Base-by-base conservation (phyloP, 345 rosid species). In the Salix caprea region DNA sequence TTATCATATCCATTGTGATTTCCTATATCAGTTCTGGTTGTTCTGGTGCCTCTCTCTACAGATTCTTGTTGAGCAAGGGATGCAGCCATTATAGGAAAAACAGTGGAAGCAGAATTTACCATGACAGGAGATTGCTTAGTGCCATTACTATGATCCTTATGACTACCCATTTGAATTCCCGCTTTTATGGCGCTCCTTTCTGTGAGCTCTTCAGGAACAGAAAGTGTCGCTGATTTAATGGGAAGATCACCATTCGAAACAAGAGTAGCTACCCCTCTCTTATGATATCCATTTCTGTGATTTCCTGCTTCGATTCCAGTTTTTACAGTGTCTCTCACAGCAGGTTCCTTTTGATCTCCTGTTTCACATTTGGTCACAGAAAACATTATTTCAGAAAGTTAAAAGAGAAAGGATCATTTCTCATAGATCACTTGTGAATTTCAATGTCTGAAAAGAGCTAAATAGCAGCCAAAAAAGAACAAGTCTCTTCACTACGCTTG, bases 321-420 rank as follows among this genome's bases (percentile, higher is more conserved):
- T 58, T 61, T 65, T 54, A 65, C 39, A 71, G 14, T 18, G 19
- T 67, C 77, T 18, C 77, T 69, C 40, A 54, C 71, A 19, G 60
- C 73, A 7, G 65, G 65, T 64, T 80, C 81, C n/a, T 62, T 78
- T 67, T n/a, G 70, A 56, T 54, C 74, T 30, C 74, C 69, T n/a
- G 66, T 42, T 78, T 79, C 83, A n/a, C 66, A 36, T 78, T 26
- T 68, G 70, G 73, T 76, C 37, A 32, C 5, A 6, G 80, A 74
- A 8, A 64, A 60, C 81, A 61, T 73, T 50, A 80, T 69, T 60
- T 84, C 90, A 87, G 89, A 73, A 74, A 60, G 56, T 46, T 70
- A 39, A 12, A 71, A 42, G 66, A 76, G 46, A 65, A 18, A 74
- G 74, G 32, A 68, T 68, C 28, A 32, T 44, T 19, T 10, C 1